Base-by-base conservation (phyloP, 106 monocot species). In the Dendrobium huoshanense region DNA sequence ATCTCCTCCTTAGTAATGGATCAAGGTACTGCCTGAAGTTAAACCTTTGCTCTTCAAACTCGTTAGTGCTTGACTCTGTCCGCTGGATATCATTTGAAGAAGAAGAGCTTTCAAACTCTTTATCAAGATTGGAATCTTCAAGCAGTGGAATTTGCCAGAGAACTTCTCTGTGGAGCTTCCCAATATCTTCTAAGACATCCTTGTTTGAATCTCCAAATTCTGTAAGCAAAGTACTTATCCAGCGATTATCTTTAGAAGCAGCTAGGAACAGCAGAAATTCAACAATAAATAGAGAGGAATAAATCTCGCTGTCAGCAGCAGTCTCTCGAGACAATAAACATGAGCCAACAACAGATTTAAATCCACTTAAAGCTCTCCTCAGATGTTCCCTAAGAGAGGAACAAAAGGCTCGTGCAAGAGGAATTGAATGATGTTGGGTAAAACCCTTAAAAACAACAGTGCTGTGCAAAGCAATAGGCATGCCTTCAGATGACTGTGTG, bases 391-490 rank as follows among this genome's bases (percentile, higher is more conserved):
- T 87, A 16, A 99, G 85, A 68, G 86, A 85, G 55, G 91, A 88
- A 78, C 86, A 91, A 84, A 95, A 99, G 77, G 95, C 95, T 74
- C 79, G 87, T 75, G 99, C 95, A 48, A 99, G 80, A 56, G 92
- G 90, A 61, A 84, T 79, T 44, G 99, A 93, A 83, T 99, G 95
- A 80, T 99, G 95, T 77, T 99, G 99, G 56, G 93, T 94, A 58
- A 99, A 99, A 29, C 99, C 90, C 86, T 99, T 99, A 85, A 99
- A 99, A 3, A 99, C 99, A n/a, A 95, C 87, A 51, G 99, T 99
- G 79, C 99, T 99, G 40, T 95, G 99, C 77, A 99, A 81, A 79
- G 98, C 99, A 85, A 99, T 93, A 33, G 95, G 93, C 92, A 92
- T 99, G 54, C 95, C 99, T 85, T 93, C 99, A 83, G 95, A 89